Evolutionary conservation across 2,329 filamentous ascomycete genomes (phyloP).

Genomic region (Aspergillus ruber): DNA sequence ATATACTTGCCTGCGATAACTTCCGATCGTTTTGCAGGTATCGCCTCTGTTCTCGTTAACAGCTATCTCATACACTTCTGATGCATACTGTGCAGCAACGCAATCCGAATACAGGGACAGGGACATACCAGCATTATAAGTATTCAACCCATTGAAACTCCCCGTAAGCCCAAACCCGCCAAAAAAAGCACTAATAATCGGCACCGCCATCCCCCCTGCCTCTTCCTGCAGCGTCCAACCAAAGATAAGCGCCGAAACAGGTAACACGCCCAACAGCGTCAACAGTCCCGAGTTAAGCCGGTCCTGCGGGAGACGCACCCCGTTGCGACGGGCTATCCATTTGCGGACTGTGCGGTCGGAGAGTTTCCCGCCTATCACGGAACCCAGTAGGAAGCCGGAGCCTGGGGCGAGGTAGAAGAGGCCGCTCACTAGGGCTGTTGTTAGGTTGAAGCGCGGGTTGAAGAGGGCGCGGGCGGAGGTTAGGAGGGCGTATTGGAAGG

Average conservation of each 20-base stretch:
- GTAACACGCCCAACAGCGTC: slow-evolving; percentile 53
- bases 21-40: slow-evolving; percentile 52
- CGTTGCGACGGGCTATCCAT: slow-evolving; percentile 54
- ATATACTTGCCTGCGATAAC: slow-evolving; percentile 77
- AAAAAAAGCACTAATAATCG: slow-evolving; percentile 65
- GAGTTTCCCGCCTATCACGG: slow-evolving; percentile 62
- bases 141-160: slow-evolving; percentile 68
- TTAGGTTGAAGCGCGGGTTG: slow-evolving; percentile 65
- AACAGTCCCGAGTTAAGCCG: slow-evolving; percentile 54
- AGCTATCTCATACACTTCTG: too few species aligned
- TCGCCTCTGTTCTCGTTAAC: slow-evolving; percentile 29
- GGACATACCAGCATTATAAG: slow-evolving; percentile 47
- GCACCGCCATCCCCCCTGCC: slow-evolving; percentile 50
- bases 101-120: slow-evolving; percentile 5
- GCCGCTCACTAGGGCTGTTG: slow-evolving; percentile 58
- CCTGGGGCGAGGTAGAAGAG: slow-evolving; percentile 71
- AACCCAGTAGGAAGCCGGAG: slow-evolving; percentile 62
- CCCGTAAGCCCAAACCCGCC: slow-evolving; percentile 68
- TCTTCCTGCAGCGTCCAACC: slow-evolving; percentile 56
- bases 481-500: slow-evolving; percentile 65
- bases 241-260: slow-evolving; percentile 60
- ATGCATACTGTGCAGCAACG: slow-evolving; percentile 58
- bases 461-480: slow-evolving; percentile 66
- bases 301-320: slow-evolving; percentile 61
- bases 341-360: slow-evolving; percentile 60